phyloP scores from a whole-genome alignment of 148 eudicot genomes.

The Cornus florida region DNA sequence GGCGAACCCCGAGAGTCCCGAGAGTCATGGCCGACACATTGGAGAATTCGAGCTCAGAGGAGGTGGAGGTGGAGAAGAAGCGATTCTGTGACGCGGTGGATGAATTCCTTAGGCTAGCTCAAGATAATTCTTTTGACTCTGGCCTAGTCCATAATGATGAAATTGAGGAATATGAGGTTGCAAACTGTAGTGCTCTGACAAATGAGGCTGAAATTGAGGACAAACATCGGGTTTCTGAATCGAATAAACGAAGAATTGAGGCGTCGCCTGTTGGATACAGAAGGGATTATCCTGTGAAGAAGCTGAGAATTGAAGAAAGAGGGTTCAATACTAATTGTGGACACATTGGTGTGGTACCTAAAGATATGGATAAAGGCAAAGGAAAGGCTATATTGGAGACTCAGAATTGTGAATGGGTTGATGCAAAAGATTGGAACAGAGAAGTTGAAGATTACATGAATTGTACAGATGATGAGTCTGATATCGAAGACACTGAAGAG shows the following conservation, averaged over 20 bases:
- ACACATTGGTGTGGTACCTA: background rate
- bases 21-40: background rate
- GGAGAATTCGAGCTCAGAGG: background rate
- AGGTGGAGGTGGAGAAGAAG: slow-evolving; percentile 20
- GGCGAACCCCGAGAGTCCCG: too few species aligned
- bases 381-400: background rate
- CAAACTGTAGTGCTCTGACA: background rate
- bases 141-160: background rate
- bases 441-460: slow-evolving; percentile 1
- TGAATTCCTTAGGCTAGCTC: slow-evolving; percentile 24
- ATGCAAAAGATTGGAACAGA: background rate
- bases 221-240: background rate
- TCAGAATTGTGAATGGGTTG: background rate
- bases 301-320: slow-evolving; percentile 12
- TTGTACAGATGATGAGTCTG: background rate
- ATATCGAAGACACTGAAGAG: background rate
- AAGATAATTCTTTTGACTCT: slow-evolving; percentile 13
- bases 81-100: slow-evolving; percentile 16
- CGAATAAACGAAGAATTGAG: slow-evolving; percentile 13
- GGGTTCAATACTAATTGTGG: background rate
- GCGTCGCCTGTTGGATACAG: background rate
- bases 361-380: background rate
- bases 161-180: slow-evolving; percentile 5
- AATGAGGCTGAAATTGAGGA: slow-evolving; percentile 1
- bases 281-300: background rate